A percentile compares a stretch with the other conserved stretches of the same genome.
phyloP scores from a whole-genome alignment of 2,329 filamentous ascomycete genomes.

The Fusarium sp. region DNA sequence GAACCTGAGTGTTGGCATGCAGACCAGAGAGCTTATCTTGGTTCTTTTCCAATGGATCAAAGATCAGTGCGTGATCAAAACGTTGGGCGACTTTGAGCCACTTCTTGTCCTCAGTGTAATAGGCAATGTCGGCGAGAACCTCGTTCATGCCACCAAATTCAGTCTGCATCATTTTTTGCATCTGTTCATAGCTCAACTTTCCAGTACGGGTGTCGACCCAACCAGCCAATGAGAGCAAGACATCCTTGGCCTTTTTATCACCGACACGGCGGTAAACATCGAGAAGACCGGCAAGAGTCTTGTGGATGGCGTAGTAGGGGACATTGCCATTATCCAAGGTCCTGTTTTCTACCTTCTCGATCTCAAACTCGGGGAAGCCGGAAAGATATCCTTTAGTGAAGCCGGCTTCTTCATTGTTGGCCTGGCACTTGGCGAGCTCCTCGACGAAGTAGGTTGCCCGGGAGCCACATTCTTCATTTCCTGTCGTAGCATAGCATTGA shows the following conservation, averaged over 20 bases:
- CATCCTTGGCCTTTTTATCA: constrained; percentile 59
- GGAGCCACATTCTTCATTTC: constrained; percentile 61
- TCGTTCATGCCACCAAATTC: constrained; percentile 71
- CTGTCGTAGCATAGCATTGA: constrained; percentile 62
- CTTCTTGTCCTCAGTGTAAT: constrained; percentile 60
- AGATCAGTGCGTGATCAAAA: constrained; percentile 65
- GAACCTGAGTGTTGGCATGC: constrained; percentile 69
- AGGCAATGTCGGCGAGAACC: constrained; percentile 64
- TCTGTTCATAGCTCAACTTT: constrained; percentile 59
- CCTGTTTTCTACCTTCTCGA: constrained; percentile 60
- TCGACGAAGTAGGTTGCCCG: constrained; percentile 63
- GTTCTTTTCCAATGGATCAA: constrained; percentile 63
- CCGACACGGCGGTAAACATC: constrained; percentile 65
- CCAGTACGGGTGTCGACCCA: constrained; percentile 66
- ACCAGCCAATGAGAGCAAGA: constrained; percentile 60
- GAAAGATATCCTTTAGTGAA: constrained; percentile 64
- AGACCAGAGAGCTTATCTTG: constrained; percentile 63
- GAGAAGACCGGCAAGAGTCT: constrained; percentile 66
- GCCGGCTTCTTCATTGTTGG: constrained; percentile 62
- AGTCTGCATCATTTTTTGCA: constrained; percentile 64
- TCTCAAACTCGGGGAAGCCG: constrained; percentile 68
- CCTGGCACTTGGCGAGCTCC: constrained; percentile 66
- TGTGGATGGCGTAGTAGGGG: constrained; percentile 69
- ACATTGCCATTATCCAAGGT: constrained; percentile 65
- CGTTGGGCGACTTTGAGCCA: constrained; percentile 65